These are phyloP conservation scores for Fusarium nelsonii DNA, from an alignment of 2,329 filamentous ascomycete genomes.

Conservation along the genomic window DNA sequence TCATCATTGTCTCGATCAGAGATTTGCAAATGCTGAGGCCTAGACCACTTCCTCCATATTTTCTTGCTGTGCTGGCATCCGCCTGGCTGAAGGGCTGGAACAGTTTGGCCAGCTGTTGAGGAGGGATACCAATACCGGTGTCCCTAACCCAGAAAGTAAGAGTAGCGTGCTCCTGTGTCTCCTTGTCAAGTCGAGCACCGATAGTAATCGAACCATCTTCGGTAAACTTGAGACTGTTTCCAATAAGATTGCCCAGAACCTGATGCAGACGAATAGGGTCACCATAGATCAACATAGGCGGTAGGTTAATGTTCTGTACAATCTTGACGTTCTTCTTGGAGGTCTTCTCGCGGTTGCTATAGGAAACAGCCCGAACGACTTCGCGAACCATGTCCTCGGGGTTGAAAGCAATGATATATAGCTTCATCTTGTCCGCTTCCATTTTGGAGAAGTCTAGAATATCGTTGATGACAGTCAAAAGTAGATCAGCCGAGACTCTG, in stretches of 20 bases:
- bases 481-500: slow-evolving; percentile 83
- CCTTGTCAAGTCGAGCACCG: slow-evolving; percentile 77
- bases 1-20: slow-evolving; percentile 91
- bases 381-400: slow-evolving; percentile 75
- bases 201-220: slow-evolving; percentile 88
- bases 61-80: slow-evolving; percentile 88
- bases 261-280: slow-evolving; percentile 76
- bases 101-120: slow-evolving; percentile 83
- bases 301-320: slow-evolving; percentile 76
- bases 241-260: slow-evolving; percentile 84
- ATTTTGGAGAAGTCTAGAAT: slow-evolving; percentile 96
- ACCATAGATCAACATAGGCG: slow-evolving; percentile 78
- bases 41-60: slow-evolving; percentile 91
- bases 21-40: slow-evolving; percentile 96
- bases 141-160: slow-evolving; percentile 89
- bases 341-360: slow-evolving; percentile 73
- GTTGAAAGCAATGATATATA: slow-evolving; percentile 78
- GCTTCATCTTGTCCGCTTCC: slow-evolving; percentile 87
- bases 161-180: slow-evolving; percentile 76
- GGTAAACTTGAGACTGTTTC: slow-evolving; percentile 95
- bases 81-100: slow-evolving; percentile 96
- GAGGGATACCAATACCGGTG: slow-evolving; percentile 90
- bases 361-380: slow-evolving; percentile 74
- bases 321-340: slow-evolving; percentile 73
- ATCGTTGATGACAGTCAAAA: slow-evolving; percentile 95